phyloP scores from a whole-genome alignment of 805 yeast genomes.

The Wickerhamiella hasegawae region DNA sequence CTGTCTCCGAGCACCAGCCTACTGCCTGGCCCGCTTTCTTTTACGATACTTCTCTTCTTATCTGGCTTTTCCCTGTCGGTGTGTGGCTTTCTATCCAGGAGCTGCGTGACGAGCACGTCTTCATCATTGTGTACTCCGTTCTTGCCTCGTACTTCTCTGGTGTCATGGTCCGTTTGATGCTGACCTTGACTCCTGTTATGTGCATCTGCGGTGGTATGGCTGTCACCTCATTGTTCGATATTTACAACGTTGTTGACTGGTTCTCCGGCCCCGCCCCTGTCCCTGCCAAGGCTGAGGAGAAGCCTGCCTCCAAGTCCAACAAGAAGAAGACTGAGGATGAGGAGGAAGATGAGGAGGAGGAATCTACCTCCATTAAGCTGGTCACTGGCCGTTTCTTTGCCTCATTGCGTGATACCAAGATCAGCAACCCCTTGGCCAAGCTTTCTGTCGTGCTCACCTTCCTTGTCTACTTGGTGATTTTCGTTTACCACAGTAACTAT shows the following conservation, averaged over 20 bases:
- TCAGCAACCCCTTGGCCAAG: constrained; percentile 32
- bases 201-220: constrained; percentile 91
- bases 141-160: constrained; percentile 95
- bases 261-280: not conserved
- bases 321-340: constrained; percentile 6
- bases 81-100: constrained; percentile 82
- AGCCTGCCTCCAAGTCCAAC: not conserved
- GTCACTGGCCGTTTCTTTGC: constrained; percentile 11
- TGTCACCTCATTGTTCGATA: constrained; percentile 65
- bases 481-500: constrained; percentile 93
- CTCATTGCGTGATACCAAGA: constrained; percentile 9
- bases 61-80: constrained; percentile 98
- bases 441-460: constrained; percentile 50
- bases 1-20: constrained; percentile 98
- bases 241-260: constrained; percentile 39
- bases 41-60: constrained; percentile 80
- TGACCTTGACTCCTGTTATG: constrained; percentile 89
- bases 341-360: not conserved
- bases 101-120: constrained; percentile 78
- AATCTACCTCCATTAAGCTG: not conserved
- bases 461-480: constrained; percentile 55
- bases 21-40: constrained; percentile 99
- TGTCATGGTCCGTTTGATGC: constrained; percentile 96
- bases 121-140: constrained; percentile 82
- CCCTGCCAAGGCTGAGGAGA: not conserved